These are phyloP conservation scores for Bacterosira constricta DNA, from an alignment of 108 stramenopile species.

Conservation along the genomic window DNA sequence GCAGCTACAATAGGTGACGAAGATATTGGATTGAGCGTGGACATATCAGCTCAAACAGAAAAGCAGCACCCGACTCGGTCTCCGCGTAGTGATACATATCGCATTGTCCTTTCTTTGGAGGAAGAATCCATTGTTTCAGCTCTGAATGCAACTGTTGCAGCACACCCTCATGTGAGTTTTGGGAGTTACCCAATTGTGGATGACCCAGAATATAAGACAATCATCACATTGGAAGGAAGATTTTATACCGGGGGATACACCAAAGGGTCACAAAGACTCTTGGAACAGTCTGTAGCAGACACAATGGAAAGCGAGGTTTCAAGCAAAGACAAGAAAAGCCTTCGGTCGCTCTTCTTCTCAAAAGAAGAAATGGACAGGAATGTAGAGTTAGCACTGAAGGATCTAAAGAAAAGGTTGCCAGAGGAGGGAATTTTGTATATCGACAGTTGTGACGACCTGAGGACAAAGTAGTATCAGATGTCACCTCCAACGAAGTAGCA, in stretches of 20 bases:
- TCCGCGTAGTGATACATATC: conserved; percentile 60
- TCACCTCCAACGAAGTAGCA: no score
- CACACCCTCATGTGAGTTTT: conserved; percentile 74
- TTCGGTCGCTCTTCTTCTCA: conserved; percentile 26
- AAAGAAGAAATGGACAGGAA: conserved; percentile 66
- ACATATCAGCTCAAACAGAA: background rate
- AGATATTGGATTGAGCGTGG: conserved; percentile 7
- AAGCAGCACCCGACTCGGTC: background rate
- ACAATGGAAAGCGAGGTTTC: conserved; percentile 20
- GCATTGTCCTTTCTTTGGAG: conserved; percentile 68
- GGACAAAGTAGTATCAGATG: conserved; percentile 6
- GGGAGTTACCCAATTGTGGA: conserved; percentile 85
- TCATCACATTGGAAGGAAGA: conserved; percentile 80
- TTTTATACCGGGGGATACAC: conserved; percentile 27
- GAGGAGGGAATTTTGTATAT: conserved; percentile 73
- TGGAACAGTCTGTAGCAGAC: conserved; percentile 22
- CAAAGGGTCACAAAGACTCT: conserved; percentile 41
- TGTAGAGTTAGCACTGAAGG: conserved; percentile 71
- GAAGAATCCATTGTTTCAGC: conserved; percentile 72
- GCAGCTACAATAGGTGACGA: background rate
- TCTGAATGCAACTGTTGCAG: conserved; percentile 67
- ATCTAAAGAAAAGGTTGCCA: conserved; percentile 76
- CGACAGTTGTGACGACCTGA: conserved; percentile 62
- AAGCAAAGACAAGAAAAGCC: background rate
- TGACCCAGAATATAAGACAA: conserved; percentile 81